Percentiles rank a stretch among this genome's conserved stretches.
These are phyloP conservation scores for Ogataea angusta DNA, from an alignment of 805 yeast species.

Conservation along the genomic window DNA sequence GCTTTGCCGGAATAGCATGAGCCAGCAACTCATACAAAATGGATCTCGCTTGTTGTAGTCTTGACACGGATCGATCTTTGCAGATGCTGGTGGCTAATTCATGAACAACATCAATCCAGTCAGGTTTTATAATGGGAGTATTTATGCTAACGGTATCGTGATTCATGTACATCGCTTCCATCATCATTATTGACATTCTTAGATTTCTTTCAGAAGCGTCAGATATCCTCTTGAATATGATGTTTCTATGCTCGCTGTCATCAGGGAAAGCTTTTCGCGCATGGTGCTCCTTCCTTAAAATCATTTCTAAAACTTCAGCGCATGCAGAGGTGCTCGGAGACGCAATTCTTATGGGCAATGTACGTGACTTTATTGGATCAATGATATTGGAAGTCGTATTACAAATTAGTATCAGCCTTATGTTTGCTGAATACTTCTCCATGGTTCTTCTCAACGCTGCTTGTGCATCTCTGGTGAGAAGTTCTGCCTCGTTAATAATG, in stretches of 20 bases:
- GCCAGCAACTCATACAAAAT: constrained; percentile 79
- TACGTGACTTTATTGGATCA: constrained; percentile 91
- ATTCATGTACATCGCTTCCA: constrained; percentile 80
- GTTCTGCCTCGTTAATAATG: constrained; percentile 87
- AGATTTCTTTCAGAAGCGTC: constrained; percentile 62
- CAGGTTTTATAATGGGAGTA: constrained; percentile 64
- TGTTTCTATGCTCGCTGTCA: constrained; percentile 33
- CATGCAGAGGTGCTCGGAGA: constrained; percentile 70
- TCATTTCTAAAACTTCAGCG: constrained; percentile 47
- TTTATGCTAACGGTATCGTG: constrained; percentile 47
- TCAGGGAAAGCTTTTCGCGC: constrained; percentile 27
- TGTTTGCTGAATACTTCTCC: constrained; percentile 89
- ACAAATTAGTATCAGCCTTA: constrained; percentile 79
- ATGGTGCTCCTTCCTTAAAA: constrained; percentile 56
- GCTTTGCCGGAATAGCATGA: constrained; percentile 88
- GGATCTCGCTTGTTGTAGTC: constrained; percentile 58
- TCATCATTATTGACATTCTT: constrained; percentile 69
- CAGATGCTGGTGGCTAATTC: constrained; percentile 59
- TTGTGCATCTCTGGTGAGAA: constrained; percentile 88
- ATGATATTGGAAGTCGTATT: constrained; percentile 90
- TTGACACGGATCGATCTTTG: constrained; percentile 61
- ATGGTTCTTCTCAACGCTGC: constrained; percentile 93
- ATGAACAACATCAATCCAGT: constrained; percentile 83
- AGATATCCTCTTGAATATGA: constrained; percentile 51
- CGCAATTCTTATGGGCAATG: constrained; percentile 80